Evolutionary conservation across 2,329 filamentous ascomycete species (phyloP).

Genomic region (Didymella keratinophila): DNA sequence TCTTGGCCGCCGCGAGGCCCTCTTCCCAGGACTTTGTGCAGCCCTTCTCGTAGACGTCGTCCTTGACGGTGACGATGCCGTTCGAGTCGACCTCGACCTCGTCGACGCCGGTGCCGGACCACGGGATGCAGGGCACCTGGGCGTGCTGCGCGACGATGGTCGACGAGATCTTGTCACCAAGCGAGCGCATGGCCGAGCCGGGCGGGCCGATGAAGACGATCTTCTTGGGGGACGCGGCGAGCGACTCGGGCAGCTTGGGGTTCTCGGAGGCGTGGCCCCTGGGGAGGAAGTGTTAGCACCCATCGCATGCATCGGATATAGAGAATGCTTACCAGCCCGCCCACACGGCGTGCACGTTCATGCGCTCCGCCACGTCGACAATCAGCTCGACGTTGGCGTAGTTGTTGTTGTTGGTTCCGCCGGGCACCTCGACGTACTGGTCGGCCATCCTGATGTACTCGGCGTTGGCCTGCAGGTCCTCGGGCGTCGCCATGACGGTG

Average conservation of each 20-base stretch:
- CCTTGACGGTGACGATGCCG: conserved; percentile 90
- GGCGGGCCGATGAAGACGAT: conserved; percentile 99
- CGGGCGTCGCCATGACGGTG: conserved; percentile 98
- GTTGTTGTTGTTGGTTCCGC: conserved; percentile 99
- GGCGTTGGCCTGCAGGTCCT: conserved; percentile 96
- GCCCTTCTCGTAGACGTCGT: conserved; percentile 85
- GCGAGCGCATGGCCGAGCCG: conserved; percentile 96
- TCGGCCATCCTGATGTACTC: conserved; percentile 99
- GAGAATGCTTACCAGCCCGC: conserved; percentile 92
- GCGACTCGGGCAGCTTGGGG: conserved; percentile 93
- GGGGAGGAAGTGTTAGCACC: conserved; percentile 1
- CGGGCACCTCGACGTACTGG: conserved; percentile 98
- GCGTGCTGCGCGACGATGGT: conserved; percentile 99
- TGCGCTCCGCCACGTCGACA: conserved; percentile 97
- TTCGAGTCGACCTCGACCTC: conserved; percentile 78
- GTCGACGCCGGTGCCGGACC: conserved; percentile 93
- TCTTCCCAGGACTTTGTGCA: conserved; percentile 91
- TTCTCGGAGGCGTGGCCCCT: conserved; percentile 95
- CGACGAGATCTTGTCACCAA: conserved; percentile 99
- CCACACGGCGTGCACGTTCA: conserved; percentile 98
- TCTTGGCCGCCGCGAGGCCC: conserved; percentile 82
- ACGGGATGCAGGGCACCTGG: conserved; percentile 96
- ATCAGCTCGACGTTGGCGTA: conserved; percentile 99
- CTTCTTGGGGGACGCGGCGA: conserved; percentile 96
- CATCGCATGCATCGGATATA: too few relatives aligned